Evolutionary conservation across 495 filamentous ascomycete genomes (phyloP), one percentile per base, ranked within the genome.

Genomic region (Pyrenula aspistea): DNA sequence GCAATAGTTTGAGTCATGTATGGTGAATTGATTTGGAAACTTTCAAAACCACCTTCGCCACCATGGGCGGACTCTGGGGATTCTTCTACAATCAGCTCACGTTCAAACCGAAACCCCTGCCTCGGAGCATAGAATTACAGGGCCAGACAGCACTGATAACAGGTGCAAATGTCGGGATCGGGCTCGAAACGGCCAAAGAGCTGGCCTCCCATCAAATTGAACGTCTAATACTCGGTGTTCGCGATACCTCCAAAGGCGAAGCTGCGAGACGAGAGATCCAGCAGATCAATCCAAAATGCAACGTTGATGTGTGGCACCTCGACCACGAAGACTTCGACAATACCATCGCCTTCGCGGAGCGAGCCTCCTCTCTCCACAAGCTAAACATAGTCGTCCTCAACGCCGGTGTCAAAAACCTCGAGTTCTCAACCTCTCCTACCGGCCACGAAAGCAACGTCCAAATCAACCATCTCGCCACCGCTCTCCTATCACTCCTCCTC

Each of bases 381-480:
- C 4, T 52, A 21, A 19, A 52, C 19, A 4, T 52, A 4, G 50
- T 52, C 50, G 50, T 52, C 8, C 50, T 52, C 8, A 52, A 52
- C 11, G 50, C 22, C 50, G 50, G 19, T 19, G 50, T 52, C 50
- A 24, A 24, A 21, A 52, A 52, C n/a, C 50, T 52, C 25, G 61
- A 62, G 24, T 61, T 57, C 15, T 54, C 62, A 25, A 51, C 58
- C n/a, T 65, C 57, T 49, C 53, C 61, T 12, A 60, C 25, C 22
- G 71, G 70, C 24, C 68, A 72, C 53, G 67, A 72, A 48, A 54
- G 57, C 2, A 57, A 55, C 12, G 49, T 63, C 15, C 70, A 72
- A 54, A 63, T 72, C 54, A 73, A 72, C 49, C 64, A 68, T 55
- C 58, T 59, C 49, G 69, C 70, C 19, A 68, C 69, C 55, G 64